Base-by-base conservation (phyloP, 2,329 filamentous ascomycete species). In the Periconia macrospinosa region DNA sequence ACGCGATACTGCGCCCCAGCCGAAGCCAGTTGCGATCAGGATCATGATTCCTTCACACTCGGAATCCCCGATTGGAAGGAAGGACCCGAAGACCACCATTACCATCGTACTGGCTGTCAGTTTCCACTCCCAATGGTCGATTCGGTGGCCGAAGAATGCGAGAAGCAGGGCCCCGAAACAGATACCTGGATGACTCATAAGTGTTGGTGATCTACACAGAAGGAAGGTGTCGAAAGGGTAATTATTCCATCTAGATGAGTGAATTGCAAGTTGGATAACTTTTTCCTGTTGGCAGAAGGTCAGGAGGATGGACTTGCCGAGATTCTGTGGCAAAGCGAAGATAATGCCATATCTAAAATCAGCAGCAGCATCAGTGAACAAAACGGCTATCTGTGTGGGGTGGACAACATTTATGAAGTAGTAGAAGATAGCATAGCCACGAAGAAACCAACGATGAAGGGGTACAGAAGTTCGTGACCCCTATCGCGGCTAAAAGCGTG, bases 1-100 rank as follows among this genome's bases (percentile, higher is more conserved):
- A 51, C 78, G 71, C 2, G 74, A 78, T 75, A 76, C 81, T 6
- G 78, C 78, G 57, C 78, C 82, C 5, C 74, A 78, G 78, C 30
- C 44, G 35, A 49, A 69, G 6, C 81, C 66, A 61, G 81, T 80
- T 13, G 78, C 69, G 49, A 81, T 79, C 0, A 77, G 78, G 45
- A 80, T 76, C 63, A 78, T 77, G 55, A 76, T 71, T 6, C 73
- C 77, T 61, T 78, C 78, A 37, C 77, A 72, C 23, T 71, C 56
- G 0, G 79, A 78, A 5, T 69, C 78, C 0, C 69, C 77, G 3
- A 80, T 60, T 0, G 72, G 78, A 18, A 81, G 59, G 17, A 81
- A 59, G 0, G 73, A 74, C 1, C 78, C 79, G 50, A 79, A 81
- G 7, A 81, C 53, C 5, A 79, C 76, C 78, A 81, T 81, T 19